These are phyloP conservation scores for Pilasporangium apinafurcum DNA, from an alignment of 352 stramenopile species.

Conservation along the genomic window DNA sequence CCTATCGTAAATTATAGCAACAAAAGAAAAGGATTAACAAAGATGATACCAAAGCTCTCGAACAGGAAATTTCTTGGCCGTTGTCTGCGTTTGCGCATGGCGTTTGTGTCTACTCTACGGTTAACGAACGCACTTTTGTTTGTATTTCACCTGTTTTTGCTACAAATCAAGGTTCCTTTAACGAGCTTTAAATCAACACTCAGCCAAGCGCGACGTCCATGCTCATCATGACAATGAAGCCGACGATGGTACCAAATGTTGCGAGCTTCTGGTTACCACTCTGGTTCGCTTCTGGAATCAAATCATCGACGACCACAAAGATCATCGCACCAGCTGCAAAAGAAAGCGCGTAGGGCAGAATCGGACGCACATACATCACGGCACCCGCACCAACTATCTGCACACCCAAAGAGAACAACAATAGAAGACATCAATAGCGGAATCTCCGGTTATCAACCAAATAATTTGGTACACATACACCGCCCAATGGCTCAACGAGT, in stretches of 20 bases:
- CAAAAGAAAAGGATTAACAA: too few relatives aligned
- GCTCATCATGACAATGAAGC: slow-evolving; percentile 91
- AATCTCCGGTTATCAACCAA: neutral
- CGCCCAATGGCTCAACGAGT: slow-evolving; percentile 83
- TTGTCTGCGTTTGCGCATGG: too few relatives aligned
- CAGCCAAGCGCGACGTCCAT: slow-evolving; percentile 85
- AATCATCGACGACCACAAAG: slow-evolving; percentile 89
- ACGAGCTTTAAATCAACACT: too few relatives aligned
- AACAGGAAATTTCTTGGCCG: too few relatives aligned
- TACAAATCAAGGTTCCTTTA: too few relatives aligned
- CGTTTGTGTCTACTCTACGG: too few relatives aligned
- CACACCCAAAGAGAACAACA: slow-evolving; percentile 1
- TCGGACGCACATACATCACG: slow-evolving; percentile 83
- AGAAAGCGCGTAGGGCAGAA: slow-evolving; percentile 86
- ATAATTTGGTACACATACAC: slow-evolving; percentile 40
- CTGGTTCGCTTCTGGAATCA: slow-evolving; percentile 87
- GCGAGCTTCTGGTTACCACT: slow-evolving; percentile 86
- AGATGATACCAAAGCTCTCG: too few relatives aligned
- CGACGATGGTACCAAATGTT: slow-evolving; percentile 80
- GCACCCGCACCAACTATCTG: slow-evolving; percentile 78
- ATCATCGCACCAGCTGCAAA: slow-evolving; percentile 90
- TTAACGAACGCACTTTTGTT: too few relatives aligned
- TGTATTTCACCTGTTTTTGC: slow-evolving; percentile 5
- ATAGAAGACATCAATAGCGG: neutral
- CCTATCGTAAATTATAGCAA: too few relatives aligned